phyloP scores from a whole-genome alignment of 140 eudicot species.

The Oenanthe javanica region DNA sequence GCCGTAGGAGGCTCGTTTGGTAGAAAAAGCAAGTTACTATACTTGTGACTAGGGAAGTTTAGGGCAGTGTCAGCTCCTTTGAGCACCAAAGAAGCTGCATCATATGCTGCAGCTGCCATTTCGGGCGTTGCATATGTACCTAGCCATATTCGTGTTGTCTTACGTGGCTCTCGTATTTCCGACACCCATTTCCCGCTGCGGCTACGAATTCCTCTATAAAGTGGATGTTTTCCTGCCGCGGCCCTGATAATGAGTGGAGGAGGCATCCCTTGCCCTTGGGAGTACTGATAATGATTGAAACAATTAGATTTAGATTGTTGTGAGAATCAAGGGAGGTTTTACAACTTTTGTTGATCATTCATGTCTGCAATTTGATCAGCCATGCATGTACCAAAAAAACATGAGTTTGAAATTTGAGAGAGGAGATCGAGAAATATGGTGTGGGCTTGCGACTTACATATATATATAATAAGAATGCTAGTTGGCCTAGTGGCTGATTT shows the following conservation, averaged over 20 bases:
- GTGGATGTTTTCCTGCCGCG: conserved; percentile 26
- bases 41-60: conserved; percentile 36
- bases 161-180: conserved; percentile 75
- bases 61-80: conserved; percentile 41
- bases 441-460: too few relatives aligned
- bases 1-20: conserved; percentile 34
- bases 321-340: neutral
- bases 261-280: neutral
- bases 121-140: conserved; percentile 64
- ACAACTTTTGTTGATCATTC: neutral
- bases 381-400: neutral
- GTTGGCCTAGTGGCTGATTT: neutral
- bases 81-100: conserved; percentile 71
- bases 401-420: too few relatives aligned
- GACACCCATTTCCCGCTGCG: conserved; percentile 76
- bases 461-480: neutral
- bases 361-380: neutral
- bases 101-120: conserved; percentile 72
- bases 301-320: neutral
- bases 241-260: conserved; percentile 6
- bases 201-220: conserved; percentile 50
- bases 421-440: neutral
- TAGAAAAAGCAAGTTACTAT: neutral
- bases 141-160: conserved; percentile 58
- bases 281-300: neutral